Evolutionary conservation across 331 rosid species (phyloP).

Genomic region (Quercus tomentella): DNA sequence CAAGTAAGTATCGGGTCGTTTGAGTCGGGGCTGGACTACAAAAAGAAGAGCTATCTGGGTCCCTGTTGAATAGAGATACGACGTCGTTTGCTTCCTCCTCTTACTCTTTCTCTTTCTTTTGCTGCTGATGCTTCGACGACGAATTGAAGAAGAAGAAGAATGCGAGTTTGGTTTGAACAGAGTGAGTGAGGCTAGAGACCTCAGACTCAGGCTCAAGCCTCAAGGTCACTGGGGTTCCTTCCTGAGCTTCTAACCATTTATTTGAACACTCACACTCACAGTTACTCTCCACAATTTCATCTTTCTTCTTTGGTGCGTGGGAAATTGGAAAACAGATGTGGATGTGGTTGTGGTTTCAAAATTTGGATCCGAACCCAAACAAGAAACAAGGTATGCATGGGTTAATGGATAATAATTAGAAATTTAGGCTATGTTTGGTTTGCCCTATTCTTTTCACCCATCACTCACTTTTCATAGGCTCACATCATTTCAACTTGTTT

Average conservation of each 20-base stretch:
- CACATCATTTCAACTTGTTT: too few relatives aligned
- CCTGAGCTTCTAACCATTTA: constrained; percentile 43
- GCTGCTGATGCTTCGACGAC: constrained; percentile 1
- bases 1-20: constrained; percentile 47
- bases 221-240: neutral
- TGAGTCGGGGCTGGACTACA: constrained; percentile 76
- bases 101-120: constrained; percentile 3
- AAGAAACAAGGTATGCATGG: too few relatives aligned
- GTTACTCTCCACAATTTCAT: neutral
- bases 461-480: too few relatives aligned
- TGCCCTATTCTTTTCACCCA: too few relatives aligned
- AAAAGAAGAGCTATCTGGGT: constrained; percentile 47
- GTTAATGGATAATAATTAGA: too few relatives aligned
- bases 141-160: constrained; percentile 18
- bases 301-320: too few relatives aligned
- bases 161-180: constrained; percentile 4
- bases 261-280: too few relatives aligned
- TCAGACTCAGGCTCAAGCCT: neutral
- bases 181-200: constrained; percentile 22
- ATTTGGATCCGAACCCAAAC: too few relatives aligned
- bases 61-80: constrained; percentile 34
- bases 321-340: too few relatives aligned
- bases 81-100: constrained; percentile 15
- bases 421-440: too few relatives aligned
- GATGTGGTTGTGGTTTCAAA: too few relatives aligned